phyloP scores from a whole-genome alignment of 495 filamentous ascomycete genomes.

The Lophiostoma macrostomum region DNA sequence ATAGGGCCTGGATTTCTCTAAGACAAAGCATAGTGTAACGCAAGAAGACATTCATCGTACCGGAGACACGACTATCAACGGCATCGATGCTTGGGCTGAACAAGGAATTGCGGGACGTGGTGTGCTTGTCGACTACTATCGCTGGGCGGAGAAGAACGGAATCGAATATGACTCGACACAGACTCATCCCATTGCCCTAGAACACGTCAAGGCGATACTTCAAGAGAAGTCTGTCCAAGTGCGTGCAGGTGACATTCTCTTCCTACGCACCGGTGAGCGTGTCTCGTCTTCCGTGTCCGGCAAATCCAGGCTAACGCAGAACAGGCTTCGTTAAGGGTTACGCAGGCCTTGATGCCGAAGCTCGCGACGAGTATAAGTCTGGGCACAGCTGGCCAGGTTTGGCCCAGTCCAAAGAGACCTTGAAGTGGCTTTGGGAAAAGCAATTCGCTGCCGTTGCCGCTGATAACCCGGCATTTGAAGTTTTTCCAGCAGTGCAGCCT shows the following conservation, averaged over 20 bases:
- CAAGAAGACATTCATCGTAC: constrained; percentile 52
- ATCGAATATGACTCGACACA: too few species aligned
- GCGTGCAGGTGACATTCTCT: constrained; percentile 55
- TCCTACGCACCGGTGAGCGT: constrained; percentile 51
- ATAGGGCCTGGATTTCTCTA: too few species aligned
- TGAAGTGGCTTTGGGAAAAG: constrained; percentile 40
- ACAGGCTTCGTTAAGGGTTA: not conserved
- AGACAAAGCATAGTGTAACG: too few species aligned
- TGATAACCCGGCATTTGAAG: constrained; percentile 38
- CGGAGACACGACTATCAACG: constrained; percentile 39
- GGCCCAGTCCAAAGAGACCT: constrained; percentile 47
- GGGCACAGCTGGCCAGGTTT: constrained; percentile 44
- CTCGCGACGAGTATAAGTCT: constrained; percentile 39
- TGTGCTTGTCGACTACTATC: constrained; percentile 47
- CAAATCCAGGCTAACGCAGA: not conserved
- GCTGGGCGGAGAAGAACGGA: constrained; percentile 37
- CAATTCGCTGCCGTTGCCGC: constrained; percentile 38
- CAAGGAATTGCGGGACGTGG: constrained; percentile 46
- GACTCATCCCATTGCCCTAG: too few species aligned
- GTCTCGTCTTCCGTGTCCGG: not conserved
- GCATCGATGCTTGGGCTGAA: constrained; percentile 54
- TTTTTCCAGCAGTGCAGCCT: constrained; percentile 30
- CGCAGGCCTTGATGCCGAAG: not conserved
- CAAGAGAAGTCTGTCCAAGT: constrained; percentile 47
- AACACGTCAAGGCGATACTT: too few species aligned